These are phyloP conservation scores for Kodamaea kaohsiungensis DNA, from an alignment of 805 yeast species.

Conservation along the genomic window DNA sequence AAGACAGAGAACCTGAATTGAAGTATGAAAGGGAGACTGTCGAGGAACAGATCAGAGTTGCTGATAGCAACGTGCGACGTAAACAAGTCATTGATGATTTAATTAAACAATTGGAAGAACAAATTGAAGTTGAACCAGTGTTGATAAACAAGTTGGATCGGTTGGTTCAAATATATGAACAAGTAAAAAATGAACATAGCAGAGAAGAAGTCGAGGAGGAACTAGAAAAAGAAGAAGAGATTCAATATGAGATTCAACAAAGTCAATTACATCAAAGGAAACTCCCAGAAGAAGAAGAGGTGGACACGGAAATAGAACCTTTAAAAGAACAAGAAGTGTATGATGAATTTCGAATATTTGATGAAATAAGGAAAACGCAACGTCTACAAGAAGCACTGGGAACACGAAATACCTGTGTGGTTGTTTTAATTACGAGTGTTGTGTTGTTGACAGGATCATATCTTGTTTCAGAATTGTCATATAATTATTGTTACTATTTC, in stretches of 20 bases:
- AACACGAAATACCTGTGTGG: background rate
- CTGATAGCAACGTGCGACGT: background rate
- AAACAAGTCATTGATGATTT: conserved; percentile 6
- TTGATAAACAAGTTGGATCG: conserved; percentile 6
- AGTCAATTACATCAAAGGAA: background rate
- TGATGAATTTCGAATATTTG: conserved; percentile 3
- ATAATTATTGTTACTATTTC: conserved; percentile 43
- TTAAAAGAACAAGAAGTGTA: background rate
- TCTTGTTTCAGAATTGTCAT: conserved; percentile 31
- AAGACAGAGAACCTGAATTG: background rate
- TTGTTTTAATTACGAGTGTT: conserved; percentile 1
- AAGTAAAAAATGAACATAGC: background rate
- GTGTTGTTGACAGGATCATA: conserved; percentile 21
- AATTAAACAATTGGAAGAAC: conserved; percentile 5
- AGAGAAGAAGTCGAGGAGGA: background rate
- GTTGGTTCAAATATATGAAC: conserved; percentile 4
- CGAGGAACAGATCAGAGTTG: conserved; percentile 2
- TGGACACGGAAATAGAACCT: background rate
- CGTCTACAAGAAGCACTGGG: background rate
- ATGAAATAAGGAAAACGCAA: conserved; percentile 1
- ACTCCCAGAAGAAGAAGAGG: background rate
- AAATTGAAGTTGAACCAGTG: conserved; percentile 1
- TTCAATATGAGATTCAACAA: background rate
- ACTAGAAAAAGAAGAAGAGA: background rate
- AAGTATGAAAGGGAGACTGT: background rate